These are phyloP conservation scores for Botrytis galanthina DNA, from an alignment of 2,329 filamentous ascomycete species.

Conservation along the genomic window DNA sequence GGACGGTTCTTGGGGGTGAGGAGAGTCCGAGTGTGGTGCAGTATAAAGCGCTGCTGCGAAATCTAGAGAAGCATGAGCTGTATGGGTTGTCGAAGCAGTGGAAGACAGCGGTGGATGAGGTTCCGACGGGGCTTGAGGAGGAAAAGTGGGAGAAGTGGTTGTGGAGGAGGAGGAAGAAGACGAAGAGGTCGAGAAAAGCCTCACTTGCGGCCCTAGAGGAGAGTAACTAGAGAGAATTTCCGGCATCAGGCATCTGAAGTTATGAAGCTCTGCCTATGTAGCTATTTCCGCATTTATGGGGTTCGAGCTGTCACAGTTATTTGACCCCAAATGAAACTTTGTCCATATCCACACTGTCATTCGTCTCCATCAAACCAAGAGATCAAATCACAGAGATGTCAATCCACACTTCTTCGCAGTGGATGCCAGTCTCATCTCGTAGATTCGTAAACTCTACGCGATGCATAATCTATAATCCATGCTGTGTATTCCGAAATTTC, in stretches of 20 bases:
- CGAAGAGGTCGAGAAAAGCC: neutral
- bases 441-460: neutral
- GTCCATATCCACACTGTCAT: neutral
- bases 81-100: neutral
- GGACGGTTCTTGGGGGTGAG: neutral
- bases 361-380: neutral
- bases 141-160: neutral
- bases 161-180: neutral
- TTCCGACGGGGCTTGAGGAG: neutral
- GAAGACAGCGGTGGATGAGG: neutral
- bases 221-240: neutral
- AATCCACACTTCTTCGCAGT: neutral
- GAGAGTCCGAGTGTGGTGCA: neutral
- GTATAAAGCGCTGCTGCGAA: neutral
- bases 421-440: neutral
- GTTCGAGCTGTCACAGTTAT: fast-evolving
- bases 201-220: neutral
- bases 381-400: neutral
- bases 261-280: too few relatives aligned
- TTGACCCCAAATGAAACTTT: neutral
- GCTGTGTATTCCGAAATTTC: too few relatives aligned
- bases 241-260: too few relatives aligned
- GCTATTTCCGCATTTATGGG: neutral
- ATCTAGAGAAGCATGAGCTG: neutral
- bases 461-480: too few relatives aligned